Percentiles rank a stretch among this genome's conserved stretches.
These are phyloP conservation scores for Emydomyces testavorans DNA, from an alignment of 2,329 filamentous ascomycete genomes.

Conservation along the genomic window DNA sequence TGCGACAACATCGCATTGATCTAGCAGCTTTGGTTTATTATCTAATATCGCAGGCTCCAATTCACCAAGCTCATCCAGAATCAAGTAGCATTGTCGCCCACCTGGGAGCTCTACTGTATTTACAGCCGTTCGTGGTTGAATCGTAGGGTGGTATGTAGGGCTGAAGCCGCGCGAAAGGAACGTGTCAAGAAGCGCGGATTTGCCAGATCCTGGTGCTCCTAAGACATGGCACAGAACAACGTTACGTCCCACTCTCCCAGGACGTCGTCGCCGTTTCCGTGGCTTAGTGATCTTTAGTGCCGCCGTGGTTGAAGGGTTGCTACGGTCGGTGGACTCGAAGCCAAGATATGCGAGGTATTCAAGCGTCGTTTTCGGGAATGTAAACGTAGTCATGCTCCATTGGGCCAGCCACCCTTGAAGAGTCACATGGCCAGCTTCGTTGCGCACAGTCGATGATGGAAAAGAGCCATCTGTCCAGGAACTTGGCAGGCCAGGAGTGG, in stretches of 20 bases:
- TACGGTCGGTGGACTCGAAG: slow-evolving; percentile 65
- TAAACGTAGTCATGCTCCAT: slow-evolving; percentile 99
- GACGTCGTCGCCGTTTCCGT: slow-evolving; percentile 69
- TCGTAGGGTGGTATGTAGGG: slow-evolving; percentile 76
- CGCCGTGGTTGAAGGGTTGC: slow-evolving; percentile 64
- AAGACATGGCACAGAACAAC: slow-evolving; percentile 90
- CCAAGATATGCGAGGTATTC: slow-evolving; percentile 94
- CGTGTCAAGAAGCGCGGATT: slow-evolving; percentile 79
- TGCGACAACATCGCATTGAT: slow-evolving; percentile 86
- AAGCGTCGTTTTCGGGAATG: slow-evolving; percentile 86
- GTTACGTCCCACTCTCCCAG: slow-evolving; percentile 80
- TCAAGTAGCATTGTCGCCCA: slow-evolving; percentile 93
- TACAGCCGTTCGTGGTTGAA: slow-evolving; percentile 84
- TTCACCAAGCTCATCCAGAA: slow-evolving; percentile 88
- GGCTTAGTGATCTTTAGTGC: slow-evolving; percentile 89
- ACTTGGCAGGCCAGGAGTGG: slow-evolving; percentile 74
- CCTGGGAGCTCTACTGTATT: slow-evolving; percentile 94
- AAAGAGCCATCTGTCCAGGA: slow-evolving; percentile 86
- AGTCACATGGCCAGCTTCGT: slow-evolving; percentile 90
- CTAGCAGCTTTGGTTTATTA: slow-evolving; percentile 69
- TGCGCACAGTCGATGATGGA: slow-evolving; percentile 84
- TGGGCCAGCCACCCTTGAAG: slow-evolving; percentile 96
- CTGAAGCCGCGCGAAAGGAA: slow-evolving; percentile 85
- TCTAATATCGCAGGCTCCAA: slow-evolving; percentile 91
- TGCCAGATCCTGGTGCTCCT: slow-evolving; percentile 74